Conservation (phyloP, 1,139 yeast species). For the Candida sanyaensis region DNA sequence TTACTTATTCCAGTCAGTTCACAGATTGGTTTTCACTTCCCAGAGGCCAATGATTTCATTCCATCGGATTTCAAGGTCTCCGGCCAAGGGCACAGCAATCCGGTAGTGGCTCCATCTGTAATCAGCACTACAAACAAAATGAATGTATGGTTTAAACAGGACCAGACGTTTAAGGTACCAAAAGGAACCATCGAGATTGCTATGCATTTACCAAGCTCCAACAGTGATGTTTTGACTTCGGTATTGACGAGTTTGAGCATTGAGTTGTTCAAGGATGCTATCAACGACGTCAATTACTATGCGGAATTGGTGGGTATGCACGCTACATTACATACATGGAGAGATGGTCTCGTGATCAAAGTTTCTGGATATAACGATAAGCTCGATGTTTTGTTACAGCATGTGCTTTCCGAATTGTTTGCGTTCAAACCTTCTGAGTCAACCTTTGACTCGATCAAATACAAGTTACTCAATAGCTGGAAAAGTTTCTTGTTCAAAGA, state of each 20-base stretch:
- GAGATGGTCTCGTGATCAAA: slow-evolving; percentile 70
- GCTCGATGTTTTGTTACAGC: slow-evolving; percentile 59
- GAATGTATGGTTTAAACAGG: slow-evolving; percentile 85
- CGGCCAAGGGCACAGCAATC: slow-evolving; percentile 33
- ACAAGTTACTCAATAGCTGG: slow-evolving; percentile 59
- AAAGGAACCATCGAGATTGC: slow-evolving; percentile 71
- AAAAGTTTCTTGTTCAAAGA: slow-evolving; percentile 72
- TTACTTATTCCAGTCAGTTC: slow-evolving; percentile 22
- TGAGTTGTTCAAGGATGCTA: slow-evolving; percentile 71
- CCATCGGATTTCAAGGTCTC: slow-evolving; percentile 73
- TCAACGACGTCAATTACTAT: slow-evolving; percentile 77
- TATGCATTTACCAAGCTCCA: slow-evolving; percentile 67
- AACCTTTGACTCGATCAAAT: slow-evolving; percentile 69
- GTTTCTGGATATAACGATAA: slow-evolving; percentile 86
- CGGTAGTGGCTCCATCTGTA: slow-evolving; percentile 40
- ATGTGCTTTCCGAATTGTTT: slow-evolving; percentile 54
- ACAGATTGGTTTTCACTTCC: slow-evolving; percentile 52
- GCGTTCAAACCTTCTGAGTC: slow-evolving; percentile 53
- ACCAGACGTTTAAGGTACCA: slow-evolving; percentile 88
- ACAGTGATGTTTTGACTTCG: slow-evolving; percentile 55
- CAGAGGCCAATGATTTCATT: slow-evolving; percentile 73
- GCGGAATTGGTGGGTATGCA: slow-evolving; percentile 82
- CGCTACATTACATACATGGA: slow-evolving; percentile 57
- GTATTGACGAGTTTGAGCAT: slow-evolving; percentile 63
- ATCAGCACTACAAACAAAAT: slow-evolving; percentile 32